Evolutionary conservation across 345 rosid species (phyloP).

Genomic region (Toxicodendron radicans): DNA sequence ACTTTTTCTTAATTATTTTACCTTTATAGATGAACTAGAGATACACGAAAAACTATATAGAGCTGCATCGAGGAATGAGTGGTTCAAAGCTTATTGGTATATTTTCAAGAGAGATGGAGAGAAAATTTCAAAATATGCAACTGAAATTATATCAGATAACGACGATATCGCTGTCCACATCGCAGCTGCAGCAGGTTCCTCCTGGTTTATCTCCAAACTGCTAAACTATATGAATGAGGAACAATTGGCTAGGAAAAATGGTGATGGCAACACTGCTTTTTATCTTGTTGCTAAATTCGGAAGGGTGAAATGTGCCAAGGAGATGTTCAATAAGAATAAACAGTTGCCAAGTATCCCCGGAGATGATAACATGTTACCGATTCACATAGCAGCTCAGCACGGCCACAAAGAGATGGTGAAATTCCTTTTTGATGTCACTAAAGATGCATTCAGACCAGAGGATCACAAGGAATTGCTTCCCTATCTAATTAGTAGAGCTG

Average conservation of each 20-base stretch:
- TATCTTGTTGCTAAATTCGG: slow-evolving; percentile 9
- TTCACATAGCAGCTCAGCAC: slow-evolving; percentile 13
- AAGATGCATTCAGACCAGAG: neutral
- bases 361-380: neutral
- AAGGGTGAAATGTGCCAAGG: neutral
- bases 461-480: neutral
- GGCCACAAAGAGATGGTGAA: slow-evolving; percentile 17
- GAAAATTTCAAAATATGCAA: too few species aligned
- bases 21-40: too few species aligned
- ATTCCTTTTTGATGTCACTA: neutral
- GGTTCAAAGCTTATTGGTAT: too few species aligned
- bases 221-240: too few species aligned
- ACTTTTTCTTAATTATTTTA: too few species aligned
- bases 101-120: too few species aligned
- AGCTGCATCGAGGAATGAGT: too few species aligned
- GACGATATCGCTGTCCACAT: slow-evolving; percentile 19
- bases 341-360: neutral
- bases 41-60: too few species aligned
- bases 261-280: neutral
- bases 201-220: too few species aligned
- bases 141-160: too few species aligned
- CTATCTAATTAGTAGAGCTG: neutral
- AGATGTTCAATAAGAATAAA: neutral
- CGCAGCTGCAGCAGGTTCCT: slow-evolving; percentile 11
- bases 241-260: neutral